phyloP scores from a whole-genome alignment of 2,329 filamentous ascomycete genomes.

The Fonsecaea pugnacius region DNA sequence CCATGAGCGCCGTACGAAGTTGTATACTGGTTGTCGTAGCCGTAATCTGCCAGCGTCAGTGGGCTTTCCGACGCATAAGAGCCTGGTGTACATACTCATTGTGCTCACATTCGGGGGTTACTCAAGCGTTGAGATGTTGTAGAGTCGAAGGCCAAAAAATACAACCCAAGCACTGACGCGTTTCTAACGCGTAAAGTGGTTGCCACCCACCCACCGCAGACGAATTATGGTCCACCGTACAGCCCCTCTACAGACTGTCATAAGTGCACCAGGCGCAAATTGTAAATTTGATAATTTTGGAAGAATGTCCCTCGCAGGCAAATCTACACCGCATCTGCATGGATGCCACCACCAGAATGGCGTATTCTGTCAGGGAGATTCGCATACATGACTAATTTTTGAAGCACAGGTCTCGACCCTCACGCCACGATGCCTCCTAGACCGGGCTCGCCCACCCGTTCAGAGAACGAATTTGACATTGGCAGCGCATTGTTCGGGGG shows the following conservation, averaged over 20 bases:
- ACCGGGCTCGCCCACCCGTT: conserved; percentile 77
- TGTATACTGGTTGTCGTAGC: conserved; percentile 53
- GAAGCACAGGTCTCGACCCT: neutral
- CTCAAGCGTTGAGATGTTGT: neutral
- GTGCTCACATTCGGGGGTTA: neutral
- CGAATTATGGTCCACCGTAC: conserved; percentile 1
- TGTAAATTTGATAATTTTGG: conserved; percentile 18
- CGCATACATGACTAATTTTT: neutral
- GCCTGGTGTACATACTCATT: conserved; percentile 26
- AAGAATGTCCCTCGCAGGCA: conserved; percentile 20
- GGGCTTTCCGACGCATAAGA: neutral
- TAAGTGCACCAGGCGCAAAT: neutral
- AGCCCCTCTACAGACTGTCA: conserved; percentile 13
- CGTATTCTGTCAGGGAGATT: neutral
- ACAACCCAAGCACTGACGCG: conserved; percentile 12
- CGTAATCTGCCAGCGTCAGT: conserved; percentile 29
- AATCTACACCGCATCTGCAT: neutral
- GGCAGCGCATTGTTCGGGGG: conserved; percentile 73
- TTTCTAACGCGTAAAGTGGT: conserved; percentile 25
- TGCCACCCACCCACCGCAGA: neutral
- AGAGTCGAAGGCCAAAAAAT: neutral
- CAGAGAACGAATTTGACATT: conserved; percentile 92
- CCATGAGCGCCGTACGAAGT: conserved; percentile 62
- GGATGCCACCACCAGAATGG: neutral
- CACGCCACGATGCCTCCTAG: conserved; percentile 26